Base-by-base conservation (phyloP, 2,329 filamentous ascomycete genomes). In the Ilyonectria mors-panacis region DNA sequence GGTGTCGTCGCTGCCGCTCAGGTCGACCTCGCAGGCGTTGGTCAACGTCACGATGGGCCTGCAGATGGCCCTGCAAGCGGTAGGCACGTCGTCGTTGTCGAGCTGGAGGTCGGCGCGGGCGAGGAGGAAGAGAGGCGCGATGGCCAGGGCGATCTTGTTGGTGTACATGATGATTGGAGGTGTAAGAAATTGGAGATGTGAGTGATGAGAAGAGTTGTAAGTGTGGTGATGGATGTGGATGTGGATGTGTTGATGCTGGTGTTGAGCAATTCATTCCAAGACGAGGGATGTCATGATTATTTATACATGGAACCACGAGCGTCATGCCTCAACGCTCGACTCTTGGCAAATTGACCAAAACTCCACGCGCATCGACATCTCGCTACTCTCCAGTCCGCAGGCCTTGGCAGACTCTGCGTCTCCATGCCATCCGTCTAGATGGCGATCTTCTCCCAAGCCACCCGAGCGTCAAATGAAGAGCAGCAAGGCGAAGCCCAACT, bases 31-130 rank as follows among this genome's bases (percentile, higher is more conserved):
- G 67, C 83, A 84, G 44, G 72, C 74, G 37, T 74, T 74, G 58
- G 77, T 79, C 33, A 83, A 77, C 26, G 78, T 67, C 10, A 74
- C 77, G 37, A 83, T 73, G 50, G 82, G 81, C 23, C 73, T 62
- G 69, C 82, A 83, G 71, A 83, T 80, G 68, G 73, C 66, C 30
- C 72, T 67, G 74, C 81, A 83, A 44, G 68, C 70, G n/a, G 63
- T 57, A 8, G 82, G 81, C 12, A 81, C 71, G 59, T 82, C 77
- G 54, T 78, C 76, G 48, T 71, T 65, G 59, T 81, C 78, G 39
- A 82, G 71, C 61, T 73, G 74, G 47, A 82, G 66, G 61, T 79
- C 78, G 53, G 81, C 80, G 51, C 68, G 73, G 53, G 73, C 79
- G 51, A 77, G 61, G 56, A 74, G 66, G 44, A 77, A 26, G 47